Evolutionary conservation across 1,284 basidiomycete genomes (phyloP), one percentile per base, ranked within the genome.

Genomic region (Rugosomyces carneus): DNA sequence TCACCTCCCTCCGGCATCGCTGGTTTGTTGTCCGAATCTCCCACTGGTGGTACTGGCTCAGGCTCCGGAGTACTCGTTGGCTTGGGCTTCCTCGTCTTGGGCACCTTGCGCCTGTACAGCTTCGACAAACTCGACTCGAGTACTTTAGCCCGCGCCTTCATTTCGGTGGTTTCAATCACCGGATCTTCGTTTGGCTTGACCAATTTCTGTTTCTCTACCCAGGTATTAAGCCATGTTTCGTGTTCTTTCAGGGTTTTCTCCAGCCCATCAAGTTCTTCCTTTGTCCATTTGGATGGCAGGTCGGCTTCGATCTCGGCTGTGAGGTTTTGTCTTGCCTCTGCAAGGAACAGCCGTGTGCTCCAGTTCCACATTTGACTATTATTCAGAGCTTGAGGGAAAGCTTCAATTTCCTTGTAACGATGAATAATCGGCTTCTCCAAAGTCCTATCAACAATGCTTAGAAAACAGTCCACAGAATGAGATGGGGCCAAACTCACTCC

Each of bases 341-440:
- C 68, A 31, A 96, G 72, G 79, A 97, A 98, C 16, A 84, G 62
- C 10, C 84, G 78, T 2, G 86, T 81, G 58, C 73, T 76, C 81
- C 81, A 89, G 58, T 89, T 89, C 81, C 83, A 84, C 75, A 80
- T 83, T 62, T 88, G 85, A 45, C 76, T 81, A 73, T 74, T 86
- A 67, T 80, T 90, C 61, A 81, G 84, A 55, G 71, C 84, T 61
- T 68, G 77, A 51, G 73, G 84, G 75, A 74, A 89, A 55, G 81
- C 79, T 55, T 86, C 81, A 45, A 86, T 85, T 67, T 99, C 93
- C 60, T 80, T 78, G 67, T 94, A 89, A 9, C 96, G 86, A 59
- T 84, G 78, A 37, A 89, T 76, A 48, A 97, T 82, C 1, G 92
- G 90, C 37, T 74, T 71, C 62, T 97, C 93, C 49, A 94, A 67